phyloP scores from a whole-genome alignment of 805 yeast genomes.

The Ogataea pini region DNA sequence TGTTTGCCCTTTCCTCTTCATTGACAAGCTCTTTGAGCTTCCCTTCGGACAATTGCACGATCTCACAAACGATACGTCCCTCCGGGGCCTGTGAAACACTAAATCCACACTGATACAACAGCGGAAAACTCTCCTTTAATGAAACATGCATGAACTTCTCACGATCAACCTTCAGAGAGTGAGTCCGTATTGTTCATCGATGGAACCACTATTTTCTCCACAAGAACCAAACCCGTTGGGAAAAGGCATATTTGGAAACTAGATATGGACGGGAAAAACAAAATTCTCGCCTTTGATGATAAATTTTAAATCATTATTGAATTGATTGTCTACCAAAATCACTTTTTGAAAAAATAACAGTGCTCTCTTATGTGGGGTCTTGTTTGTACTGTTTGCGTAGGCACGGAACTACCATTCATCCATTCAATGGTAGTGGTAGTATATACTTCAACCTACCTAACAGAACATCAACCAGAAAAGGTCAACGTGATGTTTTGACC shows the following conservation, averaged over 20 bases:
- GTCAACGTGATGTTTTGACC: not conserved
- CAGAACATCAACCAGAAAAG: not conserved
- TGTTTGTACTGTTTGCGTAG: too few species aligned
- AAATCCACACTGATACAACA: conserved; percentile 1
- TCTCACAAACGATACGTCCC: not conserved
- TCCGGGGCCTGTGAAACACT: not conserved
- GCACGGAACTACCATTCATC: too few species aligned
- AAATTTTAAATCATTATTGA: too few species aligned
- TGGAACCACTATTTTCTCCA: not conserved
- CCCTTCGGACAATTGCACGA: conserved; percentile 4
- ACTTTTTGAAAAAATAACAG: not conserved
- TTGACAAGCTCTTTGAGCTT: conserved; percentile 14
- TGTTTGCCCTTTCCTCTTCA: conserved; percentile 11
- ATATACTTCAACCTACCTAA: not conserved
- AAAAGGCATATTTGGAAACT: conserved; percentile 8
- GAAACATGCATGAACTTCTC: not conserved
- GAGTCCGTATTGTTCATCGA: not conserved
- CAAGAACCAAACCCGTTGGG: not conserved
- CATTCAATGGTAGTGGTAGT: too few species aligned
- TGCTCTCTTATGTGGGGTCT: not conserved
- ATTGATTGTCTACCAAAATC: too few species aligned
- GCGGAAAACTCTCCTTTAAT: not conserved
- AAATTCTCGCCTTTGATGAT: not conserved
- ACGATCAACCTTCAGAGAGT: not conserved
- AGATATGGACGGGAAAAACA: conserved; percentile 6